Base-by-base conservation (phyloP, 2,329 filamentous ascomycete genomes). In the Scedosporium dehoogii region DNA sequence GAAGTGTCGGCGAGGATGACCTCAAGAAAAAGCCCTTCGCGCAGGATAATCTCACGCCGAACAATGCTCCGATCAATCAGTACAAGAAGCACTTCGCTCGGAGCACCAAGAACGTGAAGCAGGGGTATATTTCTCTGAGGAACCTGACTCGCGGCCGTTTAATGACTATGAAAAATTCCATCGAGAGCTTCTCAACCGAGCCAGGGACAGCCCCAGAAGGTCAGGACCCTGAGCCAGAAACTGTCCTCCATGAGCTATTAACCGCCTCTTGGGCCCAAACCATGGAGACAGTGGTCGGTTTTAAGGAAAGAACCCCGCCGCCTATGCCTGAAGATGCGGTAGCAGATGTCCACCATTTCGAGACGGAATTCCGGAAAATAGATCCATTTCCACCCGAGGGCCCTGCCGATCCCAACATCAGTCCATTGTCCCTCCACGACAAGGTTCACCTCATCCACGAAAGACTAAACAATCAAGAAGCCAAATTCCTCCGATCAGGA, bases 271-370 rank as follows among this genome's bases (percentile, higher is more conserved):
- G 41, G 38, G 16, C 3, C 6, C 5, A n/a, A 14, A 42, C 38
- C 1, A n/a, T 59, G 10, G 10, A 21, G 21, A 5, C 10, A 42
- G 57, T 21, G 6, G 12, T 16, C 27, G 57, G 46, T 23, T 23
- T 59, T 14, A 16, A 23, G 6, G 3, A 5, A 12, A 25, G 27
- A 4, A 10, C 4, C n/a, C 10, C n/a, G 48, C n/a, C 23, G 5
- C 48, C 48, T 5, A 60, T 60, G 6, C 58, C 58, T 9, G 6
- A 9, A n/a, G 18, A 48, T 48, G 14, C 58, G 7, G 41, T 44
- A 21, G n/a, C 58, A 7, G 42, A 48, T 27, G 18, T 60, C 21
- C 58, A 60, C 18, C 41, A 60, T 29, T 60, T 60, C 41, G 58
- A 60, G 58, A 48, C 58, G 12, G 58, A 60, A 29, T 60, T 46